Evolutionary conservation across 208 protist genomes (phyloP).

Genomic region (Naegleria fowleri): DNA sequence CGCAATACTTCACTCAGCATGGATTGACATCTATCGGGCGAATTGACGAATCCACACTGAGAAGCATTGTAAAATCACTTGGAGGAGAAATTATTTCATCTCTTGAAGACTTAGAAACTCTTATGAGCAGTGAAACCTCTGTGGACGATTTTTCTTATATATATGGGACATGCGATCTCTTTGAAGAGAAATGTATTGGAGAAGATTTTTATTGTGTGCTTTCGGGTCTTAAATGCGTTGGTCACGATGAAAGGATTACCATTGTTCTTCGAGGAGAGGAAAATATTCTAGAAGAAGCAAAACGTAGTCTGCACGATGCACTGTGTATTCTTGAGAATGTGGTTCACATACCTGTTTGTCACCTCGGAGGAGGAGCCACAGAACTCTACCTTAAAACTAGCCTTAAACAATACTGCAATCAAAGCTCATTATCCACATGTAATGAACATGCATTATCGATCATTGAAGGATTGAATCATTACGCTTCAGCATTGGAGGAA

Average conservation of each 20-base stretch:
- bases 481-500: conserved; percentile 97
- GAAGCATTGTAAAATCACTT: conserved; percentile 86
- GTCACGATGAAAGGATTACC: conserved; percentile 71
- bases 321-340: conserved; percentile 97
- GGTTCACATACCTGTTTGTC: conserved; percentile 90
- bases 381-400: conserved; percentile 98
- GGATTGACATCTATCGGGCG: conserved; percentile 99
- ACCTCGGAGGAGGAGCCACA: conserved; percentile 98
- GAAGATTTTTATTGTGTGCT: conserved; percentile 98
- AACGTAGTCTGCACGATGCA: conserved; percentile 99
- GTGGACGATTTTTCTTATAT: no score
- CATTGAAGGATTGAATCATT: conserved; percentile 54
- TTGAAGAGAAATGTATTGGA: conserved; percentile 98
- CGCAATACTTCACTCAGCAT: conserved; percentile 99
- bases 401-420: conserved; percentile 82
- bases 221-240: conserved; percentile 74
- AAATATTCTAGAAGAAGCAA: conserved; percentile 98
- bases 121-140: conserved; percentile 23
- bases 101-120: conserved; percentile 76
- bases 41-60: conserved; percentile 87
- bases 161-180: conserved; percentile 89
- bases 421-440: background rate
- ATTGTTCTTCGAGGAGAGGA: conserved; percentile 93
- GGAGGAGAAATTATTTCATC: conserved; percentile 97
- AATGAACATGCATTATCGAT: background rate